Evolutionary conservation across 352 stramenopile genomes (phyloP), one percentile per base, ranked within the genome.

Genomic region (Phytophthora foliorum): DNA sequence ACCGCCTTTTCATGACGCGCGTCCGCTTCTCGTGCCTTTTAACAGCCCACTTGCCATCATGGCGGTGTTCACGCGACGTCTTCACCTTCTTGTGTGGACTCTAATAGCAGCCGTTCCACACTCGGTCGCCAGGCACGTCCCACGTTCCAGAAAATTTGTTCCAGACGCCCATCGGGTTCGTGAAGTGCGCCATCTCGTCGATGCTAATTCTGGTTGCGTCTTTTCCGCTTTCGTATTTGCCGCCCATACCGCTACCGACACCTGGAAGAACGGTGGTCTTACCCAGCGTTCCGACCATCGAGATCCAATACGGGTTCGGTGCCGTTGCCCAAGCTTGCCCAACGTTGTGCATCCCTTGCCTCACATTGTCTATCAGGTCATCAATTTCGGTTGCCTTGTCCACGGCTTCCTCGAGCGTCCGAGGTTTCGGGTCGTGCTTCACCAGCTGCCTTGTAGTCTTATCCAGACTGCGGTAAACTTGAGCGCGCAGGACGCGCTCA

Each of bases 381-480:
- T 50, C 42, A 9, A 50, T 50, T 1, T 44, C 38, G 2, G 38
- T 44, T 5, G 38, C 38, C 17, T 44, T 44, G 17, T 44, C 38
- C 2, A 44, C 38, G 38, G 38, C 17, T 22, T 44, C 38, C 13
- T 50, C 42, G 3, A 50, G 14, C 4, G 42, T 25, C 21, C 19
- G 7, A 10, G 42, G 42, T 6, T 4, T 5, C 19, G 42, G 42
- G 2, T 13, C 4, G 3, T 50, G 42, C 19, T 31, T 27, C 6
- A 50, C 42, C 42, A 50, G 10, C 42, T 31, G n/a, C 2, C 42
- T 14, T 4, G 42, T 50, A 1, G 42, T 50, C 42, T 27, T 50
- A 13, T 50, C 42, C 42, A 50, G 21, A 17, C 22, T 50, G 42
- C n/a, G 42, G 42, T 50, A 50, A 8, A 50, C 31, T 13, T 31